Evolutionary conservation across 768 basidiomycete species (phyloP), one percentile per base, ranked within the genome.

Genomic region (Kwoniella europaea): DNA sequence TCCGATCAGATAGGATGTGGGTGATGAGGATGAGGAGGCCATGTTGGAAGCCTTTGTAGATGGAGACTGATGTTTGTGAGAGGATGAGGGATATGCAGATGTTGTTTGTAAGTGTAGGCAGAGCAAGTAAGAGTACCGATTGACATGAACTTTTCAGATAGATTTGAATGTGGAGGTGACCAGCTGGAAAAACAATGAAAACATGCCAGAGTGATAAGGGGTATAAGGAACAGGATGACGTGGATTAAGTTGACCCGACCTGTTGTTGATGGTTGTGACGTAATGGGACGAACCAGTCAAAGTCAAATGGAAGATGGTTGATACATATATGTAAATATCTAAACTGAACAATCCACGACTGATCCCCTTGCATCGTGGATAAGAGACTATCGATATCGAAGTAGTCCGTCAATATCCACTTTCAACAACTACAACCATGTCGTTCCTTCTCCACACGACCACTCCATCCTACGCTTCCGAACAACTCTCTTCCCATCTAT

Each of bases 381-480:
- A 35, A 35, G 35, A 35, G 6, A 1, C 35, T 9, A 35, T 35
- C 35, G 4, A 7, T 24, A 18, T 9, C 69, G 62, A n/a, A n/a
- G n/a, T n/a, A n/a, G n/a, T n/a, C n/a, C n/a, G n/a, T n/a, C n/a
- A n/a, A n/a, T n/a, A n/a, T n/a, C n/a, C n/a, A n/a, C n/a, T n/a
- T n/a, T n/a, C n/a, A n/a, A n/a, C n/a, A n/a, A n/a, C n/a, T n/a
- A n/a, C n/a, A n/a, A n/a, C 9, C 50, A 74, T 74, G 73, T 50
- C 69, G 3, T 71, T 69, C 70, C 42, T 74, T 4, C 72, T 79
- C 70, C 35, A 71, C 29, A 44, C 72, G 10, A 13, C 61, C 2
- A 44, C 77, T 0, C 72, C 77, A 22, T 68, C 69, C 10, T 81
- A 73, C 62, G 74, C 79, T 10, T 69, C 72, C 22, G 79, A 81